Base-by-base conservation (phyloP, 73 alveolate genomes). In the Halteria grandinella region DNA sequence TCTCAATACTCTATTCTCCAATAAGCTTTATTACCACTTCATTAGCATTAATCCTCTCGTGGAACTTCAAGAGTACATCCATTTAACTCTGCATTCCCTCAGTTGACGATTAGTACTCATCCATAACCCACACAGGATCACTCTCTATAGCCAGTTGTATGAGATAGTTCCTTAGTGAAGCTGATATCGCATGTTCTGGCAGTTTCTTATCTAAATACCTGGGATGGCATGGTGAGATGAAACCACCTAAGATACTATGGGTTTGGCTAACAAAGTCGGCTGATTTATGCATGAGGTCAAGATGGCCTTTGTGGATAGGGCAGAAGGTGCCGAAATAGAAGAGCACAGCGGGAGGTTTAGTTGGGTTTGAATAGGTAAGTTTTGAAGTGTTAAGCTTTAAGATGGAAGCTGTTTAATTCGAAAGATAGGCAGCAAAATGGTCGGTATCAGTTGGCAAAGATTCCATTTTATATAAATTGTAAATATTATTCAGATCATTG, bases 251-350 rank as follows among this genome's bases (percentile, higher is more conserved):
- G 23, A 17, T 5, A 17, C 28, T 23, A 53, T 53, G 47, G 28
- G 43, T 53, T 15, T 48, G 12, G 12, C 21, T 48, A 11, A 53
- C 69, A 53, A 25, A 53, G 7, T 53, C 5, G 24, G 23, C 69
- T 7, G 69, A 40, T 5, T 53, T 3, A 12, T 6, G 23, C 69
- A 53, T 53, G 28, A 23, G 12, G 28, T 53, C 43, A 17, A 53
- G 11, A 23, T 53, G 69, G 37, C 69, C 69, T 8, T 53, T 15
- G 17, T 53, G 69, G 7, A 53, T 17, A 15, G 69, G 69, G 28
- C 69, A 53, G 25, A 53, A 53, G 23, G 69, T 53, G 4, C 69
- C 69, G 28, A 25, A 53, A 20, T 10, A 53, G 17, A 53, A 17
- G 7, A 53, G 4, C 28, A 20, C 43, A 12, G 43, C 69, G n/a